These are phyloP conservation scores for Colletotrichum theobromicola DNA, from an alignment of 2,329 filamentous ascomycete genomes.

Conservation along the genomic window DNA sequence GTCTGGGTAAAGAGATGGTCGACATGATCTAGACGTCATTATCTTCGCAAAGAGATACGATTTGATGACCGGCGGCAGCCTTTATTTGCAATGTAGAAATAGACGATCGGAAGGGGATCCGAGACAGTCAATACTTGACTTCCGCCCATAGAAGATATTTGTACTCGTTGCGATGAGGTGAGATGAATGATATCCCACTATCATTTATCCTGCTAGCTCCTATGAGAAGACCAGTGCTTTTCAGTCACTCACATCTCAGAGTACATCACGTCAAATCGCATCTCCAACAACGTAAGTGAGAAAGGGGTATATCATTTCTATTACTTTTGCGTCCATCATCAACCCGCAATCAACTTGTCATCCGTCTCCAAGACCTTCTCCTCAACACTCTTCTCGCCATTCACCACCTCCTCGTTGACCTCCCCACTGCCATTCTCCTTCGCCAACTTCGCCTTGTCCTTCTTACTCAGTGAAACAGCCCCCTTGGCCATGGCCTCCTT, in stretches of 20 bases:
- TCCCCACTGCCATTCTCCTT: conserved; percentile 35
- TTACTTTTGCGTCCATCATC: background rate
- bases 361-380: conserved; percentile 20
- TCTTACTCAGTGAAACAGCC: conserved; percentile 76
- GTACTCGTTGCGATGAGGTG: too few relatives aligned
- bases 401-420: conserved; percentile 6
- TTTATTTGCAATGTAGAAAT: too few relatives aligned
- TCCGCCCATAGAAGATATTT: too few relatives aligned
- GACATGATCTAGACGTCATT: too few relatives aligned
- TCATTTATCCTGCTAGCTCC: background rate
- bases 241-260: background rate
- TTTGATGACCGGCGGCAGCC: too few relatives aligned
- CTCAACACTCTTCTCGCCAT: conserved; percentile 4
- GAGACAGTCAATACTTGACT: too few relatives aligned
- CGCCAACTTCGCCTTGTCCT: conserved; percentile 56
- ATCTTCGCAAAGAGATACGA: too few relatives aligned
- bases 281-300: background rate
- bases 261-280: background rate
- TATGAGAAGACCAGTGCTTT: background rate
- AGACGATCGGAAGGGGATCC: too few relatives aligned
- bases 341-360: conserved; percentile 22
- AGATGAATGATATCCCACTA: too few relatives aligned
- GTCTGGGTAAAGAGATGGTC: too few relatives aligned
- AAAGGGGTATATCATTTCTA: background rate
- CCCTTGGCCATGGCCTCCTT: conserved; percentile 87